Evolutionary conservation across 2,329 filamentous ascomycete species (phyloP).

Genomic region (Aspergillus japonicus): DNA sequence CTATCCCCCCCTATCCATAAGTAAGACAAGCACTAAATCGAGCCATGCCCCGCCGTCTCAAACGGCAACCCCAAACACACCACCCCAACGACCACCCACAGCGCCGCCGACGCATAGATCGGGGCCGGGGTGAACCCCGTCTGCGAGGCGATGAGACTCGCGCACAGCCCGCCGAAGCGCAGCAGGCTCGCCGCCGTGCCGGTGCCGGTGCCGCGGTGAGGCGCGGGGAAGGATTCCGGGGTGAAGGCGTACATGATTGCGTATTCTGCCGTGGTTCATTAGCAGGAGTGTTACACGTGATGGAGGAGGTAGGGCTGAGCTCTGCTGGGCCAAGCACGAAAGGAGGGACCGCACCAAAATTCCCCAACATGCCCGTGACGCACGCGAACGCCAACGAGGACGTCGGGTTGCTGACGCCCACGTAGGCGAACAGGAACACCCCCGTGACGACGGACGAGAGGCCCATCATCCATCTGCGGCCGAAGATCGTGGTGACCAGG

Average conservation of each 20-base stretch:
- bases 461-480: constrained; percentile 48
- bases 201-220: constrained; percentile 26
- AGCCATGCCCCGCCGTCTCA: constrained; percentile 40
- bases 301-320: too few relatives aligned
- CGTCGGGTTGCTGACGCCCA: constrained; percentile 40
- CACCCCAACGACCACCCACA: constrained; percentile 46
- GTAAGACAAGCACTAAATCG: constrained; percentile 13
- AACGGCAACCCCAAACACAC: constrained; percentile 46
- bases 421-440: constrained; percentile 50
- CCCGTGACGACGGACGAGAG: constrained; percentile 47
- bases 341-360: constrained; percentile 21
- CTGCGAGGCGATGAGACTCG: constrained; percentile 46
- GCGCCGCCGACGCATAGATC: constrained; percentile 47
- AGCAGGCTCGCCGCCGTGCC: constrained; percentile 36
- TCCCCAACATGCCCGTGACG: constrained; percentile 49
- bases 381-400: constrained; percentile 35
- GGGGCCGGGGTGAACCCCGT: constrained; percentile 45
- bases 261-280: constrained; percentile 24
- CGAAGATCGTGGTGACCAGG: constrained; percentile 43
- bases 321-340: too few relatives aligned
- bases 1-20: background rate
- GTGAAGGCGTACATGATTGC: constrained; percentile 32
- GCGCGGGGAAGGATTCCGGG: constrained; percentile 29
- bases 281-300: background rate
- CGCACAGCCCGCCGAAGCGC: constrained; percentile 37